A percentile compares a stretch with the other conserved stretches of the same genome.
Evolutionary conservation across 1,139 yeast species (phyloP).

Genomic region (Suhomyces coccinellae): DNA sequence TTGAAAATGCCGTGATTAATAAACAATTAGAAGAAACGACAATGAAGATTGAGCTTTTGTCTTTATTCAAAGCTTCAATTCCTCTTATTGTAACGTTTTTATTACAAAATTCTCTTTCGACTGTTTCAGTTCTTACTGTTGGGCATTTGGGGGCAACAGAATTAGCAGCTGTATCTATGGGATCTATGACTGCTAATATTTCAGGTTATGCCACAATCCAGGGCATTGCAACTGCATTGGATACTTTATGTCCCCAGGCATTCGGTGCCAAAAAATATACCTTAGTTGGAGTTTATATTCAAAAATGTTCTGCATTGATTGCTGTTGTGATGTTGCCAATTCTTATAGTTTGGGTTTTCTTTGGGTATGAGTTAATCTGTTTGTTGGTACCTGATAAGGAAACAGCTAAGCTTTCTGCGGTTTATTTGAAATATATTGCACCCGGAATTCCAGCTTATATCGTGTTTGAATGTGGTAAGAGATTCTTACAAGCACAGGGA

Average conservation of each 20-base stretch:
- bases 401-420: slow-evolving; percentile 53
- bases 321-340: slow-evolving; percentile 50
- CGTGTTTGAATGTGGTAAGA: slow-evolving; percentile 53
- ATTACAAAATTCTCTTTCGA: slow-evolving; percentile 55
- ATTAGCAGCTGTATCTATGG: slow-evolving; percentile 60
- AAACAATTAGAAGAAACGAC: slow-evolving; percentile 31
- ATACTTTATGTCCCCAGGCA: slow-evolving; percentile 75
- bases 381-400: slow-evolving; percentile 45
- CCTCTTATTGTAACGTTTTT: slow-evolving; percentile 57
- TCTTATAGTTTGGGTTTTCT: slow-evolving; percentile 51
- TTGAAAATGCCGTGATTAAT: slow-evolving; percentile 37
- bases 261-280: slow-evolving; percentile 56
- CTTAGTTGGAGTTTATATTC: slow-evolving; percentile 54
- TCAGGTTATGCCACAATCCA: slow-evolving; percentile 60
- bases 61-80: slow-evolving; percentile 44
- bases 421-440: slow-evolving; percentile 49
- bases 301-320: slow-evolving; percentile 56
- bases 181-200: slow-evolving; percentile 63
- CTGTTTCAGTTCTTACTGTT: slow-evolving; percentile 58
- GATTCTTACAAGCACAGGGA: slow-evolving; percentile 56
- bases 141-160: slow-evolving; percentile 61
- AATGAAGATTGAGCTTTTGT: slow-evolving; percentile 37
- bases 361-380: slow-evolving; percentile 40
- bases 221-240: slow-evolving; percentile 75
- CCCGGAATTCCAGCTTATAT: slow-evolving; percentile 60